These are phyloP conservation scores for Lasiodiplodia citricola DNA, from an alignment of 2,329 filamentous ascomycete genomes.

Conservation along the genomic window DNA sequence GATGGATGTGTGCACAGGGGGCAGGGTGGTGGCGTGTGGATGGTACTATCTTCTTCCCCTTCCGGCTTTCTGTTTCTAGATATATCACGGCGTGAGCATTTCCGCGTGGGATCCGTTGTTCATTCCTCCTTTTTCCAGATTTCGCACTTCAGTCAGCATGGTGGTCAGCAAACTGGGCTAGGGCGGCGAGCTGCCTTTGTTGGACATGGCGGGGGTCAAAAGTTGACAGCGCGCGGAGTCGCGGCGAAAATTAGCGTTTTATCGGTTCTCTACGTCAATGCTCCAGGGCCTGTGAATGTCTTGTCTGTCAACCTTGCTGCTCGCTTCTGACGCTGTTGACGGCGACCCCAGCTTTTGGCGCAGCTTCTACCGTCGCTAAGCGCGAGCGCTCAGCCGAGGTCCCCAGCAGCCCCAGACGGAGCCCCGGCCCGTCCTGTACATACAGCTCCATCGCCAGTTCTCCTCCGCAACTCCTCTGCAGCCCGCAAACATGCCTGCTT, in stretches of 20 bases:
- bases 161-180: slow-evolving; percentile 19
- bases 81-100: slow-evolving; percentile 26
- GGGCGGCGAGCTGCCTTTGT: slow-evolving; percentile 22
- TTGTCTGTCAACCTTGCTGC: background rate
- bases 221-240: slow-evolving; percentile 22
- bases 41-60: slow-evolving; percentile 6
- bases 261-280: background rate
- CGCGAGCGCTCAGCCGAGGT: slow-evolving; percentile 19
- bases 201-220: slow-evolving; percentile 20
- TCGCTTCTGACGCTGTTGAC: background rate
- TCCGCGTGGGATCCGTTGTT: slow-evolving; percentile 19
- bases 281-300: background rate
- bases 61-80: slow-evolving; percentile 19
- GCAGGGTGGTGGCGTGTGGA: slow-evolving; percentile 11
- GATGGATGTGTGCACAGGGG: slow-evolving; percentile 18
- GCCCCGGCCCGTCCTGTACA: background rate
- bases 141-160: slow-evolving; percentile 12
- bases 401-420: slow-evolving; percentile 4
- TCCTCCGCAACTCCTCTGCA: background rate
- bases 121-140: background rate
- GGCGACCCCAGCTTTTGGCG: slow-evolving; percentile 20
- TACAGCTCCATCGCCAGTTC: background rate
- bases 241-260: slow-evolving; percentile 20
- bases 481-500: slow-evolving; percentile 33
- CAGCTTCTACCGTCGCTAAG: slow-evolving; percentile 12